A percentile compares a stretch with the other conserved stretches of the same genome.
phyloP scores from a whole-genome alignment of 768 basidiomycete species.

The Psilocybe subaeruginosa region DNA sequence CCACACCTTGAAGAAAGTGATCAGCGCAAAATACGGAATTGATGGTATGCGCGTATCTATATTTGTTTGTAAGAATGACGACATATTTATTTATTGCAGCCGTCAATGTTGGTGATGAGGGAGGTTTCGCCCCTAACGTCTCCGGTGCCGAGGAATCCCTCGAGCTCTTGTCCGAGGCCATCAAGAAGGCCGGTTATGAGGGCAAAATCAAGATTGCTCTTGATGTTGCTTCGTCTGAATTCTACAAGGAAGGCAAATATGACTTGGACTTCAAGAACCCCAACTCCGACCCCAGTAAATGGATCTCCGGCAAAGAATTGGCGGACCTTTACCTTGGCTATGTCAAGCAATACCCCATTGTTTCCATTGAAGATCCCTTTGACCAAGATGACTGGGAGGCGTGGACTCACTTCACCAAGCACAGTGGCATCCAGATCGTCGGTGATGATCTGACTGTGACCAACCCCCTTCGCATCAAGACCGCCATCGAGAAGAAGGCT shows the following conservation, averaged over 20 bases:
- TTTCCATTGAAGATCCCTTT: slow-evolving; percentile 97
- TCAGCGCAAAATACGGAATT: slow-evolving; percentile 98
- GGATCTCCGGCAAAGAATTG: slow-evolving; percentile 91
- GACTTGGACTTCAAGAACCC: slow-evolving; percentile 99
- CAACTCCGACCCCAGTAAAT: slow-evolving; percentile 96
- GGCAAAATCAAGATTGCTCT: slow-evolving; percentile 99
- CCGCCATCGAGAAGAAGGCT: slow-evolving; percentile 99
- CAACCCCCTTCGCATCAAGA: slow-evolving; percentile 96
- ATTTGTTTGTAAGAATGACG: slow-evolving; percentile 11
- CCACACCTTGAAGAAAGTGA: slow-evolving; percentile 98
- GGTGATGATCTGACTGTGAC: slow-evolving; percentile 98
- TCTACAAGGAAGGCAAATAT: slow-evolving; percentile 99
- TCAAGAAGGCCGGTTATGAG: slow-evolving; percentile 97
- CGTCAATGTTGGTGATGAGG: slow-evolving; percentile 99
- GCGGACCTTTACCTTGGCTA: slow-evolving; percentile 89
- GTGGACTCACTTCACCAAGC: slow-evolving; percentile 89
- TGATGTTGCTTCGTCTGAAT: slow-evolving; percentile 98
- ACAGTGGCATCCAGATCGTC: slow-evolving; percentile 85
- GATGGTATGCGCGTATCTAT: slow-evolving; percentile 63
- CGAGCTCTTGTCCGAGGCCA: slow-evolving; percentile 93
- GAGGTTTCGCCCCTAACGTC: slow-evolving; percentile 99
- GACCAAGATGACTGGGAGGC: slow-evolving; percentile 99
- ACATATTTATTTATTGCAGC: slow-evolving; percentile 49
- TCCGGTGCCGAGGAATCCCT: slow-evolving; percentile 96
- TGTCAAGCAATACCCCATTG: slow-evolving; percentile 93